Percentiles rank a stretch among this genome's conserved stretches.
Evolutionary conservation across 345 rosid species (phyloP).

Genomic region (Sisymbrium irio): DNA sequence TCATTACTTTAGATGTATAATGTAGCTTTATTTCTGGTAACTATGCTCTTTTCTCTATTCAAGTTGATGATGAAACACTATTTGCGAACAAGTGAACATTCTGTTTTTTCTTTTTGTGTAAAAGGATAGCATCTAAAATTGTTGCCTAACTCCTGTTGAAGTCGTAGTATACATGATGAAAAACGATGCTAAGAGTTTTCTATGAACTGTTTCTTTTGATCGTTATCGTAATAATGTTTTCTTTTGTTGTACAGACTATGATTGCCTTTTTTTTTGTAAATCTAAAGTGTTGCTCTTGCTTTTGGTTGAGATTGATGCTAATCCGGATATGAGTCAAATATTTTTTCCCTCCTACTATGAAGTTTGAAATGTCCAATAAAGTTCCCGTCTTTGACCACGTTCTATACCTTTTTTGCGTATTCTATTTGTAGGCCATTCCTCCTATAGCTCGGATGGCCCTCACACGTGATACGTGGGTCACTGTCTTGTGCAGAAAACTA

Average conservation of each 20-base stretch:
- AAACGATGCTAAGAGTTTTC: neutral
- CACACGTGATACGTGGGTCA: constrained; percentile 92
- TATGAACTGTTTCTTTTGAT: neutral
- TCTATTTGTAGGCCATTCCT: constrained; percentile 63
- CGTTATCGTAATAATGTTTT: neutral
- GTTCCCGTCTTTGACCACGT: no score
- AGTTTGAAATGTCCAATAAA: neutral
- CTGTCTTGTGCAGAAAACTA: constrained; percentile 86
- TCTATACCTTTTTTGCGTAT: neutral
- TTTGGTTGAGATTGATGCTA: neutral
- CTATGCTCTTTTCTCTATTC: neutral
- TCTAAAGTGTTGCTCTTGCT: neutral
- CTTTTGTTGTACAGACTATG: neutral
- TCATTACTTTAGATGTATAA: neutral
- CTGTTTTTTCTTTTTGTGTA: no score
- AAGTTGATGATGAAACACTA: neutral
- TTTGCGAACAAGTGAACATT: neutral
- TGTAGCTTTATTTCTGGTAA: neutral
- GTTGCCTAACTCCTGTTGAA: neutral
- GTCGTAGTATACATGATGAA: neutral
- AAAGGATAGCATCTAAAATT: no score
- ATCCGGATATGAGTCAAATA: neutral
- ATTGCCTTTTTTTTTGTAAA: neutral
- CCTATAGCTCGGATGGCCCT: constrained; percentile 85
- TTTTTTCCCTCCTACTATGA: neutral